phyloP scores from a whole-genome alignment of 2,329 filamentous ascomycete species.

The Paracorniculantispora psalliotae region DNA sequence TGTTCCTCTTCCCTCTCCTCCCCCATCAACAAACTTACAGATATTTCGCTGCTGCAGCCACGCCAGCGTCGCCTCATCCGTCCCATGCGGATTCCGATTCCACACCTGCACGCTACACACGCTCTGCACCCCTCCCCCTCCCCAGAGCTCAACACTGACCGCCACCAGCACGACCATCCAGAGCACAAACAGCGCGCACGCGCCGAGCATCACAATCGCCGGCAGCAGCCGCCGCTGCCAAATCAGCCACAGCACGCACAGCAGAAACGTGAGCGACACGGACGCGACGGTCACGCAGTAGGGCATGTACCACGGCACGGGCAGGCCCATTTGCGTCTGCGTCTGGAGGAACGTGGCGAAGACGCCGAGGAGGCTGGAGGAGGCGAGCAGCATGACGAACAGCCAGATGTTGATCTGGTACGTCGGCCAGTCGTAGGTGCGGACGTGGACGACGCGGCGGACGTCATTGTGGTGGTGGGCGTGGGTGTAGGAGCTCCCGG shows the following conservation, averaged over 20 bases:
- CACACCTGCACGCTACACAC: slow-evolving; percentile 58
- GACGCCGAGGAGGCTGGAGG: slow-evolving; percentile 55
- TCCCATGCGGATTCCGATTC: slow-evolving; percentile 43
- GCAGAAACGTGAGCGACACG: slow-evolving; percentile 62
- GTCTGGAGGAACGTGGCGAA: slow-evolving; percentile 56
- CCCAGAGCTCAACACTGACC: slow-evolving; percentile 59
- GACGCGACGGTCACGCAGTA: slow-evolving; percentile 57
- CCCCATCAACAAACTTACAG: slow-evolving; percentile 36
- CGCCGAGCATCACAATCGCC: slow-evolving; percentile 57
- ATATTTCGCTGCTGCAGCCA: slow-evolving; percentile 62
- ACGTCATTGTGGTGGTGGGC: slow-evolving; percentile 41
- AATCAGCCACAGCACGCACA: slow-evolving; percentile 59
- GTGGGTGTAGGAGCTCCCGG: slow-evolving; percentile 37
- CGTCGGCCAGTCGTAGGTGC: slow-evolving; percentile 65
- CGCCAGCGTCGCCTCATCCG: slow-evolving; percentile 51
- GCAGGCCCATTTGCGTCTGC: slow-evolving; percentile 50
- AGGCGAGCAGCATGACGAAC: slow-evolving; percentile 58
- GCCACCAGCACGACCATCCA: slow-evolving; percentile 63
- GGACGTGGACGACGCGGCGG: slow-evolving; percentile 41
- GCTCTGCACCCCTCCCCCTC: slow-evolving; percentile 51
- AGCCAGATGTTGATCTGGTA: slow-evolving; percentile 64
- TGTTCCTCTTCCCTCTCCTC: not conserved
- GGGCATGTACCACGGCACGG: slow-evolving; percentile 63
- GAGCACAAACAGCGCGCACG: slow-evolving; percentile 62
- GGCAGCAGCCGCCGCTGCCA: slow-evolving; percentile 56